Base-by-base conservation (phyloP, 2,329 filamentous ascomycete genomes). In the Colletotrichum agaves region DNA sequence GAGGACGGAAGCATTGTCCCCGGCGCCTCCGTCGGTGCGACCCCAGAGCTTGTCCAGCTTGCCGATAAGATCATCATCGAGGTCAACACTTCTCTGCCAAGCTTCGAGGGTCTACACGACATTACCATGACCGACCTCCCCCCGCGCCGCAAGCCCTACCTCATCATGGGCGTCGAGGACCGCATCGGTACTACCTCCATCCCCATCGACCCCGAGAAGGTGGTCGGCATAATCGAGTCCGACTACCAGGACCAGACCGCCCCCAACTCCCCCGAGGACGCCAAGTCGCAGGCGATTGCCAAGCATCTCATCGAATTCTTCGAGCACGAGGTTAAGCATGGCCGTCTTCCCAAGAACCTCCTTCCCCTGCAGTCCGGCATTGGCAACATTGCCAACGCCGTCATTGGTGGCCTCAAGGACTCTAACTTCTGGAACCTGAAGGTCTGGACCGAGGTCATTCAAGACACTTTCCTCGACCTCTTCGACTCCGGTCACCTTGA, bases 361-460 rank as follows among this genome's bases (percentile, higher is more conserved):
- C 85, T 96, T 1, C 93, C 93, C 2, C 86, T 97, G 17, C 93
- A 97, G 79, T 94, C 91, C 11, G 93, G 93, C 49, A 97, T 97
- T 72, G 93, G 94, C 71, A 97, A 97, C 83, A 97, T 97, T 72
- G 93, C 93, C 79, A 97, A 97, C 79, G 93, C 93, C 41, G 94
- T 97, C 70, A 89, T 97, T 67, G 93, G 93, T 68, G 94, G 93
- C 13, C 88, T 97, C 63, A 88, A 90, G 71, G 88, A 91, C 68
- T 92, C 92, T 72, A 91, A 94, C 78, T 97, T 97, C 85, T 87
- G 88, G 76, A 92, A 97, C 82, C 87, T 97, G 65, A 94, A 92
- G 77, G 94, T 97, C 43, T 97, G 93, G 94, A 97, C 94, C 23
- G 93, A 97, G 80, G 93, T 97, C 53, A 89, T 97, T 64, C 93